Conservation (phyloP, 192 early-diverging fungal genomes). For the Phycomyces nitens region DNA sequence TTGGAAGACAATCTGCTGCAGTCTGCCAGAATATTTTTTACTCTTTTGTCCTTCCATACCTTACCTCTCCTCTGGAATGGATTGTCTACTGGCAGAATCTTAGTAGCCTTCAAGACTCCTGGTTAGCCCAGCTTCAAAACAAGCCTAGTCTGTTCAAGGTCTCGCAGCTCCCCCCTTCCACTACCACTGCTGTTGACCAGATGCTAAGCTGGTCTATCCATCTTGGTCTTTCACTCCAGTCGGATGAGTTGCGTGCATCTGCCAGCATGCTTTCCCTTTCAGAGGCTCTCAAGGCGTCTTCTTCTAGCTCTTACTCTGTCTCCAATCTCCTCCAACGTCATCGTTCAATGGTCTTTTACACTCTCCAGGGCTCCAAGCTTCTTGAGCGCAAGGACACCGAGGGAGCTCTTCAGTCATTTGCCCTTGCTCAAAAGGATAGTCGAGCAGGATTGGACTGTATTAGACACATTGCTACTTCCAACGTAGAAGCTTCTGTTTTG, state of each 20-base stretch:
- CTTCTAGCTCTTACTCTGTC: neutral
- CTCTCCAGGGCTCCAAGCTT: conserved; percentile 8
- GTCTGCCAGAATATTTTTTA: conserved; percentile 11
- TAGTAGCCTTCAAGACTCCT: conserved; percentile 7
- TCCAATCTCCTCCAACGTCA: conserved; percentile 9
- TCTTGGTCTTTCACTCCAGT: conserved; percentile 12
- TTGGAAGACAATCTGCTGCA: neutral
- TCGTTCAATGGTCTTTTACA: conserved; percentile 13
- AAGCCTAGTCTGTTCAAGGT: conserved; percentile 5
- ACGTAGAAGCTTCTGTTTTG: conserved; percentile 12
- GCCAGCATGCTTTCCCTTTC: neutral
- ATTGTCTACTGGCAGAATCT: conserved; percentile 14
- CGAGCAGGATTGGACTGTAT: conserved; percentile 12
- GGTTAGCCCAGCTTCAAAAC: conserved; percentile 1
- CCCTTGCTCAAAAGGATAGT: conserved; percentile 3
- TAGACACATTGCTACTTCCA: conserved; percentile 3
- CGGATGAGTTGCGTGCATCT: neutral
- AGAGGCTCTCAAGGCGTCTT: neutral
- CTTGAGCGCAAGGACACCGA: conserved; percentile 2
- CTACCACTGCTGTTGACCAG: conserved; percentile 10
- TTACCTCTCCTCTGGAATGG: conserved; percentile 11
- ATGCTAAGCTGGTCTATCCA: conserved; percentile 17
- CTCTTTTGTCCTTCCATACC: conserved; percentile 20
- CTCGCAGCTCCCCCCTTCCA: conserved; percentile 2
- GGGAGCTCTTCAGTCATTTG: neutral